These are phyloP conservation scores for Gamsiella multidivaricata DNA, from an alignment of 192 early-diverging fungal species.

Conservation along the genomic window DNA sequence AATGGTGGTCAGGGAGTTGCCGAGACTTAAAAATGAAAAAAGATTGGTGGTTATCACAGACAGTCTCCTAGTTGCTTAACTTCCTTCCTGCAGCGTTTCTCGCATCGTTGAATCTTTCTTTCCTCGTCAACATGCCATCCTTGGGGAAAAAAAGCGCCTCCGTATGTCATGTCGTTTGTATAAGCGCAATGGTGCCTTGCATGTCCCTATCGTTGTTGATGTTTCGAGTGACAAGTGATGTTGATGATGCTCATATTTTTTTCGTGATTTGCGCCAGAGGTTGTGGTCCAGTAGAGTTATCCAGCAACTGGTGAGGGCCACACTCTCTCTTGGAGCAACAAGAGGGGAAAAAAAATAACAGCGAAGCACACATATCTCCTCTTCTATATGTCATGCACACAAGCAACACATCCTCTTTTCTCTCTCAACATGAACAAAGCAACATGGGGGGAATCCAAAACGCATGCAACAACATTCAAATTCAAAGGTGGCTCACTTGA, in stretches of 20 bases:
- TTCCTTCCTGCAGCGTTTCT: slow-evolving; percentile 14
- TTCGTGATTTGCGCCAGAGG: slow-evolving; percentile 7
- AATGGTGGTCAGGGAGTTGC: no score
- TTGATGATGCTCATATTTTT: slow-evolving; percentile 22
- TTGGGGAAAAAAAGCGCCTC: no score
- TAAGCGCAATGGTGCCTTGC: slow-evolving; percentile 19
- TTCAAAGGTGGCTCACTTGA: slow-evolving; percentile 56
- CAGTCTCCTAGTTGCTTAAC: slow-evolving; percentile 21
- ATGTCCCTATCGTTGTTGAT: slow-evolving; percentile 31
- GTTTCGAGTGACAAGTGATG: slow-evolving; percentile 27
- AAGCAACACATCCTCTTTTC: slow-evolving; percentile 32
- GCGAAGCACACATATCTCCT: slow-evolving; percentile 6
- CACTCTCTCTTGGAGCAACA: slow-evolving; percentile 1
- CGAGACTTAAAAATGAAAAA: neutral
- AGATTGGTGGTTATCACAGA: no score
- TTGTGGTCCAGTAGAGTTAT: slow-evolving; percentile 15
- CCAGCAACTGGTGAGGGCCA: neutral
- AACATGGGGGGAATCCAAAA: slow-evolving; percentile 22
- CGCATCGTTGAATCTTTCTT: neutral
- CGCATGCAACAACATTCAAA: slow-evolving; percentile 37
- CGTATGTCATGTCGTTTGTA: neutral
- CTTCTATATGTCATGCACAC: slow-evolving; percentile 19
- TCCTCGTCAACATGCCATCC: no score
- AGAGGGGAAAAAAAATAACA: slow-evolving; percentile 21
- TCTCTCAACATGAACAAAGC: slow-evolving; percentile 21